These are phyloP conservation scores for Pterula multifida DNA, from an alignment of 1,284 basidiomycete genomes.

Conservation along the genomic window DNA sequence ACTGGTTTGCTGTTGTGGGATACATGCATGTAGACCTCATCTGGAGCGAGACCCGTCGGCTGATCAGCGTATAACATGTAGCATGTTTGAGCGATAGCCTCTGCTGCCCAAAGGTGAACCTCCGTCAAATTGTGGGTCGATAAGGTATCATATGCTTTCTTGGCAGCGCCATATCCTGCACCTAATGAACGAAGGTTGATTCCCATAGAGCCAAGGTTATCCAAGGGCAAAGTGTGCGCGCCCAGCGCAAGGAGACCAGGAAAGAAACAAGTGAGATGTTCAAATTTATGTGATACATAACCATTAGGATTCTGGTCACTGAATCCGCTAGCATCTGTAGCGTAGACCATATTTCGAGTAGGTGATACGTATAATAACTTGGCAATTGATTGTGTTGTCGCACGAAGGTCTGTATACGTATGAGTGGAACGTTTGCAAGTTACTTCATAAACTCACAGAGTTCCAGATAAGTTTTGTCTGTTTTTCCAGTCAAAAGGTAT, in stretches of 20 bases:
- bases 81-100: conserved; percentile 32
- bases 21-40: conserved; percentile 21
- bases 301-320: not conserved
- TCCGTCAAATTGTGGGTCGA: conserved; percentile 29
- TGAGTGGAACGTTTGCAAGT: not conserved
- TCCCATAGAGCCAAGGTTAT: conserved; percentile 13
- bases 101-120: conserved; percentile 30
- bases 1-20: conserved; percentile 4
- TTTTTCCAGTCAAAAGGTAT: conserved; percentile 26
- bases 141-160: conserved; percentile 23
- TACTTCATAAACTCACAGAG: conserved; percentile 22
- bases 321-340: conserved; percentile 21
- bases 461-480: conserved; percentile 22
- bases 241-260: conserved; percentile 36
- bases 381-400: conserved; percentile 23
- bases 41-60: conserved; percentile 27
- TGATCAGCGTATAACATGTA: conserved; percentile 31
- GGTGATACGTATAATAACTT: conserved; percentile 29
- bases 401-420: conserved; percentile 21
- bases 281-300: conserved; percentile 23
- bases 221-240: conserved; percentile 19
- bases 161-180: conserved; percentile 22
- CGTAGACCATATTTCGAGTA: conserved; percentile 29
- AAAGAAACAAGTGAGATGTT: conserved; percentile 40
- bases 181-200: conserved; percentile 29